Evolutionary conservation across 345 rosid species (phyloP).

Genomic region (Orychophragmus violaceus): DNA sequence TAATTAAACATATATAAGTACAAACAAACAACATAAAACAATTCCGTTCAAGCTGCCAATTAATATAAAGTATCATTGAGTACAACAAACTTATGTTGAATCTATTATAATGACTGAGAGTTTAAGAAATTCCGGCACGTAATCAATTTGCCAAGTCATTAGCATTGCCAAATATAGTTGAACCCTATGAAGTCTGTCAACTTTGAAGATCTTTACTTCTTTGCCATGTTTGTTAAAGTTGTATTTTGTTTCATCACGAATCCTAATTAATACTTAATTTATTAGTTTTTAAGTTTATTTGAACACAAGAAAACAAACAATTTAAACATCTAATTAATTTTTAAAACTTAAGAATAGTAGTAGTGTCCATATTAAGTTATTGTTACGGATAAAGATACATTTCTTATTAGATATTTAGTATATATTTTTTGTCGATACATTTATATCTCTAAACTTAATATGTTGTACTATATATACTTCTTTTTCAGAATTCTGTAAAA

Average conservation of each 20-base stretch:
- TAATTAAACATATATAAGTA: background rate
- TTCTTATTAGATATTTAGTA: too few species aligned
- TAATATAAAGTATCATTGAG: background rate
- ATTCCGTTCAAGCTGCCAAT: background rate
- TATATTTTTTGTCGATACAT: too few species aligned
- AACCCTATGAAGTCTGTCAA: background rate
- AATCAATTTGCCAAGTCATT: background rate
- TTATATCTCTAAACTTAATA: too few species aligned
- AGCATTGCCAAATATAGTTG: slow-evolving; percentile 5
- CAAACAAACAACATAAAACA: background rate
- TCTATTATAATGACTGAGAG: background rate
- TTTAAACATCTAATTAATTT: background rate
- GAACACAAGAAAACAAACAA: background rate
- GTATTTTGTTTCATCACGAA: background rate
- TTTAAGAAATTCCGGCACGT: background rate
- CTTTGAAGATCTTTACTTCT: background rate
- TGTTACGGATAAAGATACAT: too few species aligned
- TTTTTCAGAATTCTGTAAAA: too few species aligned
- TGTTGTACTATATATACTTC: too few species aligned
- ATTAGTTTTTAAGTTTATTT: background rate
- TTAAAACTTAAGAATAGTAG: background rate
- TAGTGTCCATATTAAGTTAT: background rate
- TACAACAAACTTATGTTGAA: background rate
- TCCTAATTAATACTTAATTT: background rate
- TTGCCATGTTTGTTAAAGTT: background rate